These are phyloP conservation scores for Tylopilus cervinicoccineus DNA, from an alignment of 768 basidiomycete genomes.

Conservation along the genomic window DNA sequence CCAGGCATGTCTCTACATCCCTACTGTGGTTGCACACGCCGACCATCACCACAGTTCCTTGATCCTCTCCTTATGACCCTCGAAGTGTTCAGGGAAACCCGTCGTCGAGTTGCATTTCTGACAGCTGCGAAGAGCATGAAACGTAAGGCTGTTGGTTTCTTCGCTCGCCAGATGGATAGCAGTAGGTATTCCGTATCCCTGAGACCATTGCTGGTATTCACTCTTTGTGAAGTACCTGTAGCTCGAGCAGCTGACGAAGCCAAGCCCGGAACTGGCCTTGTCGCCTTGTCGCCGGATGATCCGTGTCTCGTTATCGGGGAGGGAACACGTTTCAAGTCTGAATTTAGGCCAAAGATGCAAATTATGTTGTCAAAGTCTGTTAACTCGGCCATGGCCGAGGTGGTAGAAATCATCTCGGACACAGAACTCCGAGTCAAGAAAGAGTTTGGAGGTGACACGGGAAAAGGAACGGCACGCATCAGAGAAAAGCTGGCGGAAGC, in stretches of 20 bases:
- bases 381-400: slow-evolving; percentile 74
- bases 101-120: slow-evolving; percentile 78
- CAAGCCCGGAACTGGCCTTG: slow-evolving; percentile 65
- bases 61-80: slow-evolving; percentile 83
- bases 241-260: slow-evolving; percentile 87
- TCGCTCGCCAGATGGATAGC: slow-evolving; percentile 78
- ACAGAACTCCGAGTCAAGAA: slow-evolving; percentile 80
- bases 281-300: slow-evolving; percentile 71
- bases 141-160: slow-evolving; percentile 72
- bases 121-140: slow-evolving; percentile 89
- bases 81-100: slow-evolving; percentile 82
- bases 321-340: slow-evolving; percentile 69
- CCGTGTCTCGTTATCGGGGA: slow-evolving; percentile 81
- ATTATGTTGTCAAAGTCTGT: slow-evolving; percentile 81
- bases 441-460: slow-evolving; percentile 81
- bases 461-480: slow-evolving; percentile 63
- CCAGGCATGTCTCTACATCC: slow-evolving; percentile 49
- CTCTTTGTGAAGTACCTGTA: slow-evolving; percentile 69
- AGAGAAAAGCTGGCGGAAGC: slow-evolving; percentile 65
- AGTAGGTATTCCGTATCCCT: slow-evolving; percentile 48
- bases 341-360: slow-evolving; percentile 77
- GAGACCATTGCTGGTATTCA: slow-evolving; percentile 8
- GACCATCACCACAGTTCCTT: slow-evolving; percentile 61
- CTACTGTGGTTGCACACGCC: slow-evolving; percentile 8
- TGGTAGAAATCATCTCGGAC: slow-evolving; percentile 86